Conservation (phyloP, 2,329 filamentous ascomycete genomes). For the Colletotrichum coccodes region DNA sequence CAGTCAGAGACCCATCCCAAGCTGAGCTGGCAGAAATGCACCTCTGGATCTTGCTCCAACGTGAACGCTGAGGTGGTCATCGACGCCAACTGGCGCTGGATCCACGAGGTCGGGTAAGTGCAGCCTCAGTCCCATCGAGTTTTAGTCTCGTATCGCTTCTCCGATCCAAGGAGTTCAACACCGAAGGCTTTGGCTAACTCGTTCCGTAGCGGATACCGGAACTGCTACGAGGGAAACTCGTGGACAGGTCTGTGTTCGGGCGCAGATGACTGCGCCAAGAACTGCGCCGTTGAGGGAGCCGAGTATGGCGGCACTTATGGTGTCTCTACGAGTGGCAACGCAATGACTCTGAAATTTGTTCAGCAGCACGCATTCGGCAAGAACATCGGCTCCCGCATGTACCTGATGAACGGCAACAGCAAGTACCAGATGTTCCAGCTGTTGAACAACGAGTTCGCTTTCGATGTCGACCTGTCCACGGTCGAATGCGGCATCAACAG, state of each 20-base stretch:
- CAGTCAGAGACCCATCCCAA: slow-evolving; percentile 39
- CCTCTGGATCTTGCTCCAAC: slow-evolving; percentile 45
- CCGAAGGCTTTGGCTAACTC: neutral
- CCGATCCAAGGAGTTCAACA: neutral
- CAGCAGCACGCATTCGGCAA: slow-evolving; percentile 51
- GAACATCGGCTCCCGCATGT: slow-evolving; percentile 57
- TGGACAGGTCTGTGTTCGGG: slow-evolving; percentile 42
- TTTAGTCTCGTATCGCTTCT: neutral
- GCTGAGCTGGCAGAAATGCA: slow-evolving; percentile 40
- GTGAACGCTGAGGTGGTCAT: slow-evolving; percentile 54
- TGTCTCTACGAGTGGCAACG: slow-evolving; percentile 53
- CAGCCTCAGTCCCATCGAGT: too few relatives aligned
- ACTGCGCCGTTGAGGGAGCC: slow-evolving; percentile 55
- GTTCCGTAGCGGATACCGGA: neutral
- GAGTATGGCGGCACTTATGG: slow-evolving; percentile 54
- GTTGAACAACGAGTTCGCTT: slow-evolving; percentile 69
- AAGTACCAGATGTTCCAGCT: slow-evolving; percentile 68
- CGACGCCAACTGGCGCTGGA: slow-evolving; percentile 62
- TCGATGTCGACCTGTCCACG: slow-evolving; percentile 70
- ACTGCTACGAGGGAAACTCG: slow-evolving; percentile 50
- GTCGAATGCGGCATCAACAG: slow-evolving; percentile 72
- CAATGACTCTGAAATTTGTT: slow-evolving; percentile 59
- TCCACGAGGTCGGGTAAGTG: slow-evolving; percentile 45
- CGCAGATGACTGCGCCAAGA: slow-evolving; percentile 47
- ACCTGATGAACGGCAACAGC: slow-evolving; percentile 63